Percentiles rank a stretch among this genome's conserved stretches.
phyloP scores from a whole-genome alignment of 331 rosid species.

The Cydonia oblonga region DNA sequence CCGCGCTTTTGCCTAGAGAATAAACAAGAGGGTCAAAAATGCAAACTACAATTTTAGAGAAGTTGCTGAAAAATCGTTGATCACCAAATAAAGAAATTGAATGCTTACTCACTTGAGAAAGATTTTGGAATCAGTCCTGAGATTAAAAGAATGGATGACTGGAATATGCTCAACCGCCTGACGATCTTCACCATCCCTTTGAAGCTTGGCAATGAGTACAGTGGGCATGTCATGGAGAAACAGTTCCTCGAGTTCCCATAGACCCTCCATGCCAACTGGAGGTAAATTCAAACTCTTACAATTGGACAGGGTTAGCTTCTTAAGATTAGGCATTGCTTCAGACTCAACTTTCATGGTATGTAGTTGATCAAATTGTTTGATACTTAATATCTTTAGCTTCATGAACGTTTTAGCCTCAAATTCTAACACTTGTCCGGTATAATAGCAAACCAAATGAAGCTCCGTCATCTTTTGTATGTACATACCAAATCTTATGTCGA shows the following conservation, averaged over 20 bases:
- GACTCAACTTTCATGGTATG: not conserved
- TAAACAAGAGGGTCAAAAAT: no score
- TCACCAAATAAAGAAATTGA: no score
- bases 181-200: not conserved
- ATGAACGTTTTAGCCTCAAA: not conserved
- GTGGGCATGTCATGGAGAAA: not conserved
- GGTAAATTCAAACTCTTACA: not conserved
- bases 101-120: not conserved
- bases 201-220: not conserved
- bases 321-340: slow-evolving; percentile 2
- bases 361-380: not conserved
- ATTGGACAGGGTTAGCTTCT: slow-evolving; percentile 2
- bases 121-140: not conserved
- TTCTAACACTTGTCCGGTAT: not conserved
- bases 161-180: not conserved
- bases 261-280: not conserved
- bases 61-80: no score
- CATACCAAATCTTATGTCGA: no score
- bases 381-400: not conserved
- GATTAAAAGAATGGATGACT: not conserved
- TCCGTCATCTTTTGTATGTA: not conserved
- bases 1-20: no score
- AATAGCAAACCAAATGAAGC: not conserved
- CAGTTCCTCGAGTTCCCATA: not conserved
- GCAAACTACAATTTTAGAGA: no score